Percentiles rank a stretch among this genome's conserved stretches.
Evolutionary conservation across 2,329 filamentous ascomycete species (phyloP).

Genomic region (Tolypocladium sp.): DNA sequence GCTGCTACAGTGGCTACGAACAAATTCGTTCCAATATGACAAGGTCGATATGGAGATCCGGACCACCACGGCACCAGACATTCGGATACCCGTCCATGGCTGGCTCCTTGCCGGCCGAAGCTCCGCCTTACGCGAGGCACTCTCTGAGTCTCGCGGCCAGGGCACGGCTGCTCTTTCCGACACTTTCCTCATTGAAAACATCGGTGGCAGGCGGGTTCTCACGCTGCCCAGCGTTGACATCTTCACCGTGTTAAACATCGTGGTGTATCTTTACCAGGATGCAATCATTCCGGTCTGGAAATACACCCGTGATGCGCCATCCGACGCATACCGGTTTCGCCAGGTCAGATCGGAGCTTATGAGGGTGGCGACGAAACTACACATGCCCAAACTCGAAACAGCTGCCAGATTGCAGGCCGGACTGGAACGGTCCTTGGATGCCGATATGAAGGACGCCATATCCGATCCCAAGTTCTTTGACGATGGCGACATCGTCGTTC

Average conservation of each 20-base stretch:
- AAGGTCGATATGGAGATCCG: slow-evolving; percentile 36
- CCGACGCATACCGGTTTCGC: slow-evolving; percentile 64
- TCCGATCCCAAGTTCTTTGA: slow-evolving; percentile 63
- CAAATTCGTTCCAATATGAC: slow-evolving; percentile 27
- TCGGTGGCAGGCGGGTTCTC: slow-evolving; percentile 44
- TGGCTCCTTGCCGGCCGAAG: slow-evolving; percentile 75
- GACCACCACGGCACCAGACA: slow-evolving; percentile 54
- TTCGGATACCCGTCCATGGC: slow-evolving; percentile 71
- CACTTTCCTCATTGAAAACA: slow-evolving; percentile 23
- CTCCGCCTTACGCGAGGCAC: slow-evolving; percentile 50
- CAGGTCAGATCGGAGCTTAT: slow-evolving; percentile 80
- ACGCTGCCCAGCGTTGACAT: slow-evolving; percentile 64
- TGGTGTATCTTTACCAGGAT: slow-evolving; percentile 76
- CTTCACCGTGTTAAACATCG: slow-evolving; percentile 69
- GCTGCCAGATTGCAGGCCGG: slow-evolving; percentile 67
- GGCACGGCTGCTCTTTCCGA: slow-evolving; percentile 15
- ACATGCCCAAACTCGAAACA: slow-evolving; percentile 63
- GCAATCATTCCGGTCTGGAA: slow-evolving; percentile 79
- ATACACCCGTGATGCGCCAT: slow-evolving; percentile 55
- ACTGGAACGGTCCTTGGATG: slow-evolving; percentile 53
- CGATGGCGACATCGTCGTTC: slow-evolving; percentile 69
- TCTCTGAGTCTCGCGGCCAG: slow-evolving; percentile 44
- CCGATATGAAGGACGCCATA: slow-evolving; percentile 63
- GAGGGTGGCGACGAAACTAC: slow-evolving; percentile 65
- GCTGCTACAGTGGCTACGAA: slow-evolving; percentile 38